Base-by-base conservation (phyloP, 73 alveolate species). In the Paraurostyla sp. region DNA sequence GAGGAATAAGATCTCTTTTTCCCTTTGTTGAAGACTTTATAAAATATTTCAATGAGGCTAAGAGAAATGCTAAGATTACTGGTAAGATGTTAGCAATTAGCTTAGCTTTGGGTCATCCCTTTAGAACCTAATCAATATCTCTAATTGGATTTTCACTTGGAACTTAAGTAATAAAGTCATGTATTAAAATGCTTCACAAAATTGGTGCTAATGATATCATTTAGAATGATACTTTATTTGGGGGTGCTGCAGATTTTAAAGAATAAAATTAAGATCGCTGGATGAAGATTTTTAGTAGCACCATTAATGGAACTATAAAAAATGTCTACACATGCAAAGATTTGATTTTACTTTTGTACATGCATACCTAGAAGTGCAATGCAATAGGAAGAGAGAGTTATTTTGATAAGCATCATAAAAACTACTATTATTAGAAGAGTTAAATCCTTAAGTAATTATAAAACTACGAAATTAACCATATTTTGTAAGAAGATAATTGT, bases 61-160 rank as follows among this genome's bases (percentile, higher is more conserved):
- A 68, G 35, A 1, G 13, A 36, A 68, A 68, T 38, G 83, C 83
- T 1, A 68, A 68, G 23, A 2, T 68, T 1, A 20, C 62, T 41
- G 83, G 83, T 18, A 35, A 68, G 27, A 36, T 68, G 58, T n/a
- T 68, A 36, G 83, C 62, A 9, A 41, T 36, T 6, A 4, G 38
- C n/a, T 40, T 68, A 13, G 62, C 62, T 6, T 40, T 41, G 6
- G 63, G 83, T 68, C 27, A 32, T 36, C 83, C 83, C 38, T 68
- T 68, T 36, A 68, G 46, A 35, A 68, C 58, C 41, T 41, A 68
- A 27, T 13, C 63, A 36, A 40, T 68, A 13, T 68, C 83, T 40
- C 30, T 68, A 6, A 29, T 68, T 18, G 83, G 83, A 68, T 68
- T 68, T 43, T 68, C 83, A 18, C 23, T 68, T 1, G 83, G 83